phyloP scores from a whole-genome alignment of 2,329 filamentous ascomycete genomes.

The Ceratocystis huliohia region DNA sequence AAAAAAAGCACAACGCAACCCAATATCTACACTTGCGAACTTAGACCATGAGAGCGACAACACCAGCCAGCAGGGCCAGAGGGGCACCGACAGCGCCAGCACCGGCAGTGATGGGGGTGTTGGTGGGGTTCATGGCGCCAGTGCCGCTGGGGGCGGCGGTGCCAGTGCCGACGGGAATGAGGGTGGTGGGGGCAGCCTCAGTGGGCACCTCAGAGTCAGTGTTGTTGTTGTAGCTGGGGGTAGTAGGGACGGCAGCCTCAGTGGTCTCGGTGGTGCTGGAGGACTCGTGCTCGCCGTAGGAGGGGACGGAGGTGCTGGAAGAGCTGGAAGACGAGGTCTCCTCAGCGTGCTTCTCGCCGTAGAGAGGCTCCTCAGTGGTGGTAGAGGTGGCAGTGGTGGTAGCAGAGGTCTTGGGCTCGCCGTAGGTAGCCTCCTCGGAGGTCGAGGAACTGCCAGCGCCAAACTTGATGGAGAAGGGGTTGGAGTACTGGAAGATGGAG shows the following conservation, averaged over 20 bases:
- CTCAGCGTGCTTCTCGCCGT: conserved; percentile 8
- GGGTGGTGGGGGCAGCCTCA: conserved; percentile 25
- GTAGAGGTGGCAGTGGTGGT: conserved; percentile 26
- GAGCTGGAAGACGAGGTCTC: conserved; percentile 22
- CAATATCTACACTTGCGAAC: conserved; percentile 3
- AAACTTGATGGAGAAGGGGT: conserved; percentile 43
- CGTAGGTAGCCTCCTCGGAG: conserved; percentile 22
- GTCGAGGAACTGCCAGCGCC: conserved; percentile 23
- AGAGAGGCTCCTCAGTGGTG: conserved; percentile 16
- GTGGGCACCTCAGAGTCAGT: conserved; percentile 24
- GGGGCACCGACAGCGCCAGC: conserved; percentile 19
- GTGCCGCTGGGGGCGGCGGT: conserved; percentile 24
- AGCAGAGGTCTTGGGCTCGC: conserved; percentile 22
- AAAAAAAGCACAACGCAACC: conserved; percentile 5
- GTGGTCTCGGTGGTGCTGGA: conserved; percentile 25
- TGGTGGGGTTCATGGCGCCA: conserved; percentile 22
- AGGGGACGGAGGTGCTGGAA: conserved; percentile 23
- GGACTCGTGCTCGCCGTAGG: conserved; percentile 21
- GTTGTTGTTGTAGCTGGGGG: conserved; percentile 15
- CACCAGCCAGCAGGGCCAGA: conserved; percentile 18
- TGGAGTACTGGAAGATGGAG: conserved; percentile 47
- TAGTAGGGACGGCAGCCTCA: conserved; percentile 23
- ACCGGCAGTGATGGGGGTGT: conserved; percentile 20
- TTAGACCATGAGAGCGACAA: conserved; percentile 18
- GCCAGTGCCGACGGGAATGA: conserved; percentile 21